Evolutionary conservation across 169 alveolate genomes (phyloP), one percentile per base, ranked within the genome.

Genomic region (Sarcocystis neurona): DNA sequence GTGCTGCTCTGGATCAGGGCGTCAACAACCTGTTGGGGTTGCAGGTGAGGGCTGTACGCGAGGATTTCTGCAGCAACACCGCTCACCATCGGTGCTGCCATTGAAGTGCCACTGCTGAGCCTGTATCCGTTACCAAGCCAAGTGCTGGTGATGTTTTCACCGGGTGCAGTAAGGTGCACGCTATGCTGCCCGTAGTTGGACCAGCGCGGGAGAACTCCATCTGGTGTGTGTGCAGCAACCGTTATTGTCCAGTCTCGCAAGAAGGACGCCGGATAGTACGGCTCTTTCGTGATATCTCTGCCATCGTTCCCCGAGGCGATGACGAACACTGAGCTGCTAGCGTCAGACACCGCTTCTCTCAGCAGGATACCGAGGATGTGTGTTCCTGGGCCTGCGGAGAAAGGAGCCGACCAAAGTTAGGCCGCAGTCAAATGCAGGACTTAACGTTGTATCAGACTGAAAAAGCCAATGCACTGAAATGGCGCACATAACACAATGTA

Each of bases 111-210:
- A 0, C 94, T 90, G 34, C 89, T 66, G 43, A 90, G 50, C 41
- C 88, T 85, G 79, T 93, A 93, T 20, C 90, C 80, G 39, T 74
- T 66, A 15, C 60, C 72, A 30, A 43, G 30, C 92, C 91, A 89
- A 8, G 90, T 91, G 77, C 93, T 87, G 41, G 92, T 53, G 75
- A 93, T 93, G 85, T 77, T 90, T 32, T 90, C 94, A n/a, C 95
- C 95, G 27, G 95, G 95, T 20, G 95, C 95, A 32, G 95, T 93
- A n/a, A 93, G 89, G 84, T 93, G 94, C 32, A 93, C 95, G 15
- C 87, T 92, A 37, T 89, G 50, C 23, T 79, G 86, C 20, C 95
- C 95, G 74, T 87, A 89, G 80, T 93, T 93, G 12, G 92, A 50
- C 92, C 92, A 89, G 4, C 15, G 18, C 56, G 91, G 90, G 30